A percentile compares a stretch with the other conserved stretches of the same genome.
phyloP scores from a whole-genome alignment of 345 rosid species.

The Bruguiera parviflora region DNA sequence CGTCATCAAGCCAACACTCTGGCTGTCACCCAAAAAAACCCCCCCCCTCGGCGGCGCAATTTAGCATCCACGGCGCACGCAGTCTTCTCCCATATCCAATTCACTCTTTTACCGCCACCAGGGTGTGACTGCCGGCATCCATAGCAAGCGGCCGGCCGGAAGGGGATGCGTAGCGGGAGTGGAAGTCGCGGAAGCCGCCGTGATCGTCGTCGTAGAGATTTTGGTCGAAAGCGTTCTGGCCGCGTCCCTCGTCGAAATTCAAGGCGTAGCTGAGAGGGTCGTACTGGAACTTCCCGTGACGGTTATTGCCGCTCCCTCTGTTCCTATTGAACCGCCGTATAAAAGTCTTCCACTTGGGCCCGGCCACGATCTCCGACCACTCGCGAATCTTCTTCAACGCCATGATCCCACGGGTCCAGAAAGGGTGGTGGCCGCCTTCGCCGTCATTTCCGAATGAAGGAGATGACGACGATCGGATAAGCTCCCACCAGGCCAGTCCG shows the following conservation, averaged over 20 bases:
- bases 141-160: slow-evolving; percentile 6
- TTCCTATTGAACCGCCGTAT: slow-evolving; percentile 76
- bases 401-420: slow-evolving; percentile 55
- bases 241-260: slow-evolving; percentile 68
- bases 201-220: not conserved
- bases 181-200: slow-evolving; percentile 21
- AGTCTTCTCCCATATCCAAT: not conserved
- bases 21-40: not conserved
- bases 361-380: slow-evolving; percentile 97
- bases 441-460: not conserved
- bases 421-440: slow-evolving; percentile 21
- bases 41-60: not conserved
- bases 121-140: not conserved
- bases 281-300: slow-evolving; percentile 63
- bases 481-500: slow-evolving; percentile 56
- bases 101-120: slow-evolving; percentile 21
- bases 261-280: slow-evolving; percentile 82
- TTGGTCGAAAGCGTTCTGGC: slow-evolving; percentile 4
- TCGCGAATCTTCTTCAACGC: slow-evolving; percentile 59
- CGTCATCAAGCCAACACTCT: slow-evolving; percentile 18
- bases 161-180: slow-evolving; percentile 15
- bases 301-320: slow-evolving; percentile 9
- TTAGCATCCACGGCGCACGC: not conserved
- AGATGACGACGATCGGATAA: slow-evolving; percentile 25
- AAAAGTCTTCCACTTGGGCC: slow-evolving; percentile 95